These are phyloP conservation scores for Omphalea diandra DNA, from an alignment of 441 rosid species.

Conservation along the genomic window DNA sequence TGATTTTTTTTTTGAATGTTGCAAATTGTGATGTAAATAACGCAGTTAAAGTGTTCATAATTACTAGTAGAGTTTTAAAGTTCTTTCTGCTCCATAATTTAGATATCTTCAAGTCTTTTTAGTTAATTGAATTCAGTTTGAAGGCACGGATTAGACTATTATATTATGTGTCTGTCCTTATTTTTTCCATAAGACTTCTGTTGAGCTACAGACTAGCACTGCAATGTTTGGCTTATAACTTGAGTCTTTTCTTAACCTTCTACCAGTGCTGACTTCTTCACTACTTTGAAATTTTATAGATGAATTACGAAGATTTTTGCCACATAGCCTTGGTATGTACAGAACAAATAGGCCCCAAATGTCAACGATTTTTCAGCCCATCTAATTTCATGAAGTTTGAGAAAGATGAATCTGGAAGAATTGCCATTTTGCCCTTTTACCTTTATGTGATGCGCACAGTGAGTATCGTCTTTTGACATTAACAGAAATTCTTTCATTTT, in stretches of 20 bases:
- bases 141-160: too few species aligned
- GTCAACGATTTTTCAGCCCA: constrained; percentile 95
- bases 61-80: too few species aligned
- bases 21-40: too few species aligned
- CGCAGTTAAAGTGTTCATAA: too few species aligned
- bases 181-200: too few species aligned
- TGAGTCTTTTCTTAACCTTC: constrained; percentile 2
- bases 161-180: too few species aligned
- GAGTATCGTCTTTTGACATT: constrained; percentile 30
- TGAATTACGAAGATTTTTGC: constrained; percentile 99
- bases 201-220: too few species aligned
- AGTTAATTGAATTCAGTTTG: too few species aligned
- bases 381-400: constrained; percentile 99
- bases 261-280: constrained; percentile 17
- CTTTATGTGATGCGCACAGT: constrained; percentile 99
- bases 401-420: constrained; percentile 98
- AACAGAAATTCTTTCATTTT: neutral
- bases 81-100: too few species aligned
- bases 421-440: constrained; percentile 96
- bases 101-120: too few species aligned
- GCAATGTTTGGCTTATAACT: neutral
- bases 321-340: constrained; percentile 96
- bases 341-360: constrained; percentile 96
- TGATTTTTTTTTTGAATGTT: too few species aligned
- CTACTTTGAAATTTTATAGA: constrained; percentile 45